A percentile compares a stretch with the other conserved stretches of the same genome.
Evolutionary conservation across 345 rosid species (phyloP).

Genomic region (Excoecaria agallocha): DNA sequence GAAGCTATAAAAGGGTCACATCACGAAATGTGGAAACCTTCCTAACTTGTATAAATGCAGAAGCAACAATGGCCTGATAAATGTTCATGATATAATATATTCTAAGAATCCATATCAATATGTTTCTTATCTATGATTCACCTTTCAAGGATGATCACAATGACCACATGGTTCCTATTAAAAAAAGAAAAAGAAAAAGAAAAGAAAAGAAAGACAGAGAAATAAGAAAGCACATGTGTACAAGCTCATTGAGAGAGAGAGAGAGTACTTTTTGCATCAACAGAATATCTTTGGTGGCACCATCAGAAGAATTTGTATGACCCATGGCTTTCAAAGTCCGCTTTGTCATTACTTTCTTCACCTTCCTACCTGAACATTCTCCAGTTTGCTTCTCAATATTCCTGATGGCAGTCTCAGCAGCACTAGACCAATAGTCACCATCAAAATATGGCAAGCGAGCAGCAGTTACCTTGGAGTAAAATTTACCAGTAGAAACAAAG

Average conservation of each 20-base stretch:
- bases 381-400: slow-evolving; percentile 28
- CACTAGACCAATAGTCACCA: slow-evolving; percentile 51
- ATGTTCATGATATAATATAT: background rate
- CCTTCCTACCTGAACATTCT: slow-evolving; percentile 22
- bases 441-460: slow-evolving; percentile 59
- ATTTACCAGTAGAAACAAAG: slow-evolving; percentile 32
- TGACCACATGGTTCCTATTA: too few species aligned
- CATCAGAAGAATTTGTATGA: slow-evolving; percentile 33
- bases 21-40: background rate
- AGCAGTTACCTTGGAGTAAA: slow-evolving; percentile 37
- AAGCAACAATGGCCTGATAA: background rate
- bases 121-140: background rate
- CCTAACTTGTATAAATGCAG: background rate
- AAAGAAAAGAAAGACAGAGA: background rate
- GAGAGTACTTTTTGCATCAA: slow-evolving; percentile 48
- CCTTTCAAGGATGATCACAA: background rate
- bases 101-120: background rate
- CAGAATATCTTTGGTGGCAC: slow-evolving; percentile 43
- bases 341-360: slow-evolving; percentile 31
- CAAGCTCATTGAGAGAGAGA: background rate
- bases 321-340: slow-evolving; percentile 43
- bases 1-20: background rate
- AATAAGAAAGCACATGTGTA: too few species aligned
- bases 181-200: too few species aligned
- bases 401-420: slow-evolving; percentile 36